Base-by-base conservation (phyloP, 768 basidiomycete species). In the Cystobasidium onofrii region DNA sequence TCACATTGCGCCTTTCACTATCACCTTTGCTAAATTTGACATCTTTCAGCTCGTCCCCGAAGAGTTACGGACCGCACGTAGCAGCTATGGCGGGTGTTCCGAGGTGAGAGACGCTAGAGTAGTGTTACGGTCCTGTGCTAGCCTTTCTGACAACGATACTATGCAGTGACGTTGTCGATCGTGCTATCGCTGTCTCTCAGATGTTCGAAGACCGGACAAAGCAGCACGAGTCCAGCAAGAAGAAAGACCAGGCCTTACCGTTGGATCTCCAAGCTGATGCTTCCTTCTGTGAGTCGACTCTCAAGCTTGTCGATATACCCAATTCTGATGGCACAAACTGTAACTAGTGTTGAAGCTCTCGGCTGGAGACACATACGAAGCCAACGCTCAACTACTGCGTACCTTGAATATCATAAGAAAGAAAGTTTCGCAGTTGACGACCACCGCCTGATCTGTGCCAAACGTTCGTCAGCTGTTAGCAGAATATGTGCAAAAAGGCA, bases 61-160 rank as follows among this genome's bases (percentile, higher is more conserved):
- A 89, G 20, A 92, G 92, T 0, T 94, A 94, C 78, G 92, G 91
- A 10, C 92, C 92, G 0, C 92, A 95, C 79, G 95, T 98, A 52
- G 96, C 96, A 31, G 50, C 69, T 10, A 71, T 55, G 65, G 65
- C 65, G 12, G 65, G 65, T 1, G 96, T 95, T 4, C 92, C 98
- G 0, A 92, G 93, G 0, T 80, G 85, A 17, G n/a, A n/a, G n/a
- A n/a, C n/a, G n/a, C n/a, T n/a, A n/a, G n/a, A n/a, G n/a, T n/a
- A n/a, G n/a, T n/a, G n/a, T n/a, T n/a, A n/a, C n/a, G n/a, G 76
- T 75, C 75, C 1, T 46, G 73, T 61, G n/a, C n/a, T n/a, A n/a
- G n/a, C n/a, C n/a, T n/a, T n/a, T n/a, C n/a, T n/a, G n/a, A n/a
- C n/a, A n/a, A 60, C 52, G 44, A 0, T 13, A 0, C 27, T 29